Evolutionary conservation across 1,284 basidiomycete genomes (phyloP).

Genomic region (Bothia castanella): DNA sequence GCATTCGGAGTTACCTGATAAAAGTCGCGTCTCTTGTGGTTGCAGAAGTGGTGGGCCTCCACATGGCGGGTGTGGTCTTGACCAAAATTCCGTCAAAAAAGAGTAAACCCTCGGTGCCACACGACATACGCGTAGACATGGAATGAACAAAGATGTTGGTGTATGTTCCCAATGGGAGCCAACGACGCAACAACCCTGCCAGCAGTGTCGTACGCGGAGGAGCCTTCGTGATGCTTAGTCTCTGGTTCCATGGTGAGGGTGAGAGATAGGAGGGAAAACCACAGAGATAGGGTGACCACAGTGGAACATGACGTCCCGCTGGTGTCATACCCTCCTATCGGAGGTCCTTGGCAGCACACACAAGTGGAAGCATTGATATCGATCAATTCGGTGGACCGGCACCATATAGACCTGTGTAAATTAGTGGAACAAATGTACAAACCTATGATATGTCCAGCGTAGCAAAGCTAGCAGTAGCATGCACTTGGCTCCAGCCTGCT

Average conservation of each 20-base stretch:
- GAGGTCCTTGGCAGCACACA: too few species aligned
- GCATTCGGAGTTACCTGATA: slow-evolving; percentile 15
- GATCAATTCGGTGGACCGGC: too few species aligned
- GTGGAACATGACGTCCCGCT: slow-evolving; percentile 9
- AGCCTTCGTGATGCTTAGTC: slow-evolving; percentile 2
- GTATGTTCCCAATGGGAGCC: slow-evolving; percentile 43
- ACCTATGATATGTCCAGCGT: too few species aligned
- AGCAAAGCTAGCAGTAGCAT: too few species aligned
- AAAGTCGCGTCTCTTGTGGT: slow-evolving; percentile 22
- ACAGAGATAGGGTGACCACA: too few species aligned
- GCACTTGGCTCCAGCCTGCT: too few species aligned
- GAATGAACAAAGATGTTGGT: slow-evolving; percentile 49
- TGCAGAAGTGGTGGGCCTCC: slow-evolving; percentile 34
- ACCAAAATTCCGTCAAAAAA: neutral
- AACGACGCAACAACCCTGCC: slow-evolving; percentile 44
- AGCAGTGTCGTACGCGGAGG: slow-evolving; percentile 28
- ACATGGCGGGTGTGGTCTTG: slow-evolving; percentile 38
- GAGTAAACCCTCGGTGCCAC: neutral
- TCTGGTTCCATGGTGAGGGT: slow-evolving; percentile 14
- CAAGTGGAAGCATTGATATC: too few species aligned
- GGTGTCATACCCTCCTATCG: slow-evolving; percentile 14
- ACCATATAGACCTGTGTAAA: too few species aligned
- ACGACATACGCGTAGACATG: slow-evolving; percentile 36
- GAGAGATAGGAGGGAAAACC: neutral
- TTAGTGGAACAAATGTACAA: too few species aligned